Percentiles rank a stretch among this genome's conserved stretches.
Conservation (phyloP, 371 early-diverging fungal genomes). For the Nematocida sp. region DNA sequence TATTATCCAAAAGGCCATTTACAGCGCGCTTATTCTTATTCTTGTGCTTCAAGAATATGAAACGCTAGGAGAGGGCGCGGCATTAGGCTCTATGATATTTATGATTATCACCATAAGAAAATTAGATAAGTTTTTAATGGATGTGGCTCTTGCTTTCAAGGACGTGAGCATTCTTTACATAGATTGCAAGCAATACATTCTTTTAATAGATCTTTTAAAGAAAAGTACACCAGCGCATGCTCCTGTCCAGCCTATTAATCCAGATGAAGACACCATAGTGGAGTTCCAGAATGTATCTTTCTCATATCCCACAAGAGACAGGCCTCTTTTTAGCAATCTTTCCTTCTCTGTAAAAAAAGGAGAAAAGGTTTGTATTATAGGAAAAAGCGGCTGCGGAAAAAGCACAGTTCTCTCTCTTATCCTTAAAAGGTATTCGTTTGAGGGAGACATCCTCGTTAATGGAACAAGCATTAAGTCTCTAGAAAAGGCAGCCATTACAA, state of each 20-base stretch:
- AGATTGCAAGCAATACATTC: constrained; percentile 37
- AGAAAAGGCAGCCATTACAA: constrained; percentile 69
- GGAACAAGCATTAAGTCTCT: constrained; percentile 70
- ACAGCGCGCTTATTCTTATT: constrained; percentile 16
- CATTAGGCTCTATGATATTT: neutral
- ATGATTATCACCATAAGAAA: neutral
- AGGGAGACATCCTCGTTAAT: constrained; percentile 76
- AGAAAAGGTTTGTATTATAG: constrained; percentile 74
- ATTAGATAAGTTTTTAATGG: constrained; percentile 25
- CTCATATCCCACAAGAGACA: constrained; percentile 33
- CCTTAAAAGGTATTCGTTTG: constrained; percentile 72
- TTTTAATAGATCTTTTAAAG: neutral
- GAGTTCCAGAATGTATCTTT: constrained; percentile 34
- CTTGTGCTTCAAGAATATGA: constrained; percentile 7
- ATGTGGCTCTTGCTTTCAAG: constrained; percentile 29
- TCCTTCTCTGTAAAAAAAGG: constrained; percentile 70
- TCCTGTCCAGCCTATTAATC: neutral
- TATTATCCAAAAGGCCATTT: constrained; percentile 36
- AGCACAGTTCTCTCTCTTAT: constrained; percentile 81
- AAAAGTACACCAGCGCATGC: neutral
- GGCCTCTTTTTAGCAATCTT: constrained; percentile 73
- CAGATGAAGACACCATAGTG: neutral
- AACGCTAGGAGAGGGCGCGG: neutral
- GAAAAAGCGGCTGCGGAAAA: constrained; percentile 97
- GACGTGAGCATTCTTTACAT: constrained; percentile 22